phyloP scores from a whole-genome alignment of 1,284 basidiomycete species.

The Fomitopsis pinicola region DNA sequence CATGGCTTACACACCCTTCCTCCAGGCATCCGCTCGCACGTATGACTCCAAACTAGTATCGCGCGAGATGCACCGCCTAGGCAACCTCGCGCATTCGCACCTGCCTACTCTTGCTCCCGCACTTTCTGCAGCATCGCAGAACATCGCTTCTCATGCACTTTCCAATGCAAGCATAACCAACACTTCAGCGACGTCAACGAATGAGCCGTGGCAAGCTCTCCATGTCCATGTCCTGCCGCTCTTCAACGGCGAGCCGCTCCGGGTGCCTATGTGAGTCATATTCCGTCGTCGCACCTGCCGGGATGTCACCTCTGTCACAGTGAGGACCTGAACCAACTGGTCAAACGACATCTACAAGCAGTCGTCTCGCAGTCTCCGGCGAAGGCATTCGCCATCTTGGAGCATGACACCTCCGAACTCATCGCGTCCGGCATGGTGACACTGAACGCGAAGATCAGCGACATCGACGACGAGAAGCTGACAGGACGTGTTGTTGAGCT shows the following conservation, averaged over 20 bases:
- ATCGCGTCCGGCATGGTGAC: constrained; percentile 90
- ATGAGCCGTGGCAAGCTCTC: constrained; percentile 75
- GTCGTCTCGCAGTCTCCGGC: constrained; percentile 62
- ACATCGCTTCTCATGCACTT: constrained; percentile 31
- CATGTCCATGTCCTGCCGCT: constrained; percentile 86
- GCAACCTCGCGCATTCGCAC: constrained; percentile 48
- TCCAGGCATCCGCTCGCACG: constrained; percentile 49
- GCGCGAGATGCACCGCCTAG: constrained; percentile 75
- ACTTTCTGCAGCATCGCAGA: constrained; percentile 33
- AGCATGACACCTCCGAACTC: constrained; percentile 79
- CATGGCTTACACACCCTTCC: not conserved
- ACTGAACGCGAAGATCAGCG: constrained; percentile 78
- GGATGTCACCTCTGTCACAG: constrained; percentile 29
- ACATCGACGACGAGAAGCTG: constrained; percentile 71
- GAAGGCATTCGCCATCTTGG: constrained; percentile 63
- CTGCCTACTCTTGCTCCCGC: constrained; percentile 32
- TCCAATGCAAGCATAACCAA: constrained; percentile 24
- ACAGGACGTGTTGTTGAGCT: constrained; percentile 78
- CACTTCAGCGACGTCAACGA: constrained; percentile 33
- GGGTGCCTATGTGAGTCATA: constrained; percentile 69
- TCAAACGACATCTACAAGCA: constrained; percentile 71
- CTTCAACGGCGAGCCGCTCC: constrained; percentile 90
- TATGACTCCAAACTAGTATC: constrained; percentile 71
- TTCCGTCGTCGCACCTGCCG: not conserved
- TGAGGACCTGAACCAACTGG: constrained; percentile 86